These are phyloP conservation scores for Populus alba DNA, from an alignment of 345 rosid species.

Conservation along the genomic window DNA sequence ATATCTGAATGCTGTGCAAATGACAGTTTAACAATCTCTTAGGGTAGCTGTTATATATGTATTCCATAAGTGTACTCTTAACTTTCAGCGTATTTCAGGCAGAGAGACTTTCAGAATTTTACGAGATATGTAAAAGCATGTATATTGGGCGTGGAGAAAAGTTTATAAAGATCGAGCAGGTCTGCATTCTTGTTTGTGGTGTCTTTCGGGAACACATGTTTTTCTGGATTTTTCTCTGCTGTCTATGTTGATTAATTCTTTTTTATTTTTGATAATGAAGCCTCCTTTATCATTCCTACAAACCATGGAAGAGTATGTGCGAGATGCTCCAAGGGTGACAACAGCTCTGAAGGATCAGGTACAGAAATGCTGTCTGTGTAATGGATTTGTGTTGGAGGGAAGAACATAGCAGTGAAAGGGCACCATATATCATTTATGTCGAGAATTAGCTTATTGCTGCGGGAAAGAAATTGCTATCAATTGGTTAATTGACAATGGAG, in stretches of 20 bases:
- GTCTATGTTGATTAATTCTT: neutral
- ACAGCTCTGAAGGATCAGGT: constrained; percentile 76
- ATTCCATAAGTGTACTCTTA: neutral
- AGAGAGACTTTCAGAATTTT: constrained; percentile 88
- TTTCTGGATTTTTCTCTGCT: neutral
- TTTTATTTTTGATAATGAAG: constrained; percentile 33
- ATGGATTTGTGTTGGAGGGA: constrained; percentile 1
- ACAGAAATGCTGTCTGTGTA: constrained; percentile 2
- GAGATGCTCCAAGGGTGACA: constrained; percentile 70
- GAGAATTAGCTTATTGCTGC: neutral
- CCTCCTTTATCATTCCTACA: constrained; percentile 90
- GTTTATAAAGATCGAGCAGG: constrained; percentile 94
- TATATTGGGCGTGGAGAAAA: constrained; percentile 80
- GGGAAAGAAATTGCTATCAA: neutral
- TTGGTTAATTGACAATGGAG: neutral
- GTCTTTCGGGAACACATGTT: constrained; percentile 6
- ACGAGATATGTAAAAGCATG: constrained; percentile 82
- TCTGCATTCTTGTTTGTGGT: constrained; percentile 26
- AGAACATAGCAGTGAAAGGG: neutral
- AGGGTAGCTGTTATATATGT: neutral
- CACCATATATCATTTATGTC: neutral
- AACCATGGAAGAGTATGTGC: constrained; percentile 98
- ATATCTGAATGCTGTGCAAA: constrained; percentile 14
- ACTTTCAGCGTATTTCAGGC: constrained; percentile 50
- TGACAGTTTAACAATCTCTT: neutral